Evolutionary conservation across 345 rosid species (phyloP).

Genomic region (Brassica napus): DNA sequence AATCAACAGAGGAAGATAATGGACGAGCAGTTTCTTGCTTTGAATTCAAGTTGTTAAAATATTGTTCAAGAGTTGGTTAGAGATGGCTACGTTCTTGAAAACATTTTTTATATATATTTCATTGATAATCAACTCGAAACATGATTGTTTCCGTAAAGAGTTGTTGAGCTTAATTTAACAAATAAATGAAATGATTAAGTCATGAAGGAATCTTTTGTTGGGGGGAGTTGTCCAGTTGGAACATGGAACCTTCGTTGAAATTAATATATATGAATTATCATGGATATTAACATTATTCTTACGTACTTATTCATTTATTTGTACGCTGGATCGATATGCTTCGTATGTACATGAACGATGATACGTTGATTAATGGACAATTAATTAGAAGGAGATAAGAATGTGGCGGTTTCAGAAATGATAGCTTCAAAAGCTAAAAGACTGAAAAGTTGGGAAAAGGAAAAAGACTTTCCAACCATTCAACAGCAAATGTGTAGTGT

Average conservation of each 20-base stretch:
- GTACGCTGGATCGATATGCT: conserved; percentile 10
- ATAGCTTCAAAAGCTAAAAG: conserved; percentile 41
- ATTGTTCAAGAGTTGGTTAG: conserved; percentile 39
- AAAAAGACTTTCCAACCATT: conserved; percentile 78
- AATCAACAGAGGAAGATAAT: conserved; percentile 10
- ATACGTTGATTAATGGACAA: background rate
- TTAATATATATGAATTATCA: background rate
- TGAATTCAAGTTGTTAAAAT: conserved; percentile 33
- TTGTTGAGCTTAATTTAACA: conserved; percentile 31
- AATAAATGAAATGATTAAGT: conserved; percentile 33
- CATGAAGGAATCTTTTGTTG: conserved; percentile 32
- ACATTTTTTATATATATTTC: background rate
- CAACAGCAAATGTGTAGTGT: conserved; percentile 51
- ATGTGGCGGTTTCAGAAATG: conserved; percentile 16
- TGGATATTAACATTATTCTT: background rate
- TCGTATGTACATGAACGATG: conserved; percentile 6
- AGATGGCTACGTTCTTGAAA: conserved; percentile 36
- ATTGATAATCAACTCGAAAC: conserved; percentile 21
- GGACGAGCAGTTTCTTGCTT: conserved; percentile 34
- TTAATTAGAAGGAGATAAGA: background rate
- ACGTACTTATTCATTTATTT: background rate
- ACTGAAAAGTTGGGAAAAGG: conserved; percentile 51
- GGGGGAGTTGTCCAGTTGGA: conserved; percentile 26
- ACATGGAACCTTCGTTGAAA: conserved; percentile 27
- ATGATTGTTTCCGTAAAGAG: conserved; percentile 36